phyloP scores from a whole-genome alignment of 345 rosid species.

The Melaleuca alternifolia region DNA sequence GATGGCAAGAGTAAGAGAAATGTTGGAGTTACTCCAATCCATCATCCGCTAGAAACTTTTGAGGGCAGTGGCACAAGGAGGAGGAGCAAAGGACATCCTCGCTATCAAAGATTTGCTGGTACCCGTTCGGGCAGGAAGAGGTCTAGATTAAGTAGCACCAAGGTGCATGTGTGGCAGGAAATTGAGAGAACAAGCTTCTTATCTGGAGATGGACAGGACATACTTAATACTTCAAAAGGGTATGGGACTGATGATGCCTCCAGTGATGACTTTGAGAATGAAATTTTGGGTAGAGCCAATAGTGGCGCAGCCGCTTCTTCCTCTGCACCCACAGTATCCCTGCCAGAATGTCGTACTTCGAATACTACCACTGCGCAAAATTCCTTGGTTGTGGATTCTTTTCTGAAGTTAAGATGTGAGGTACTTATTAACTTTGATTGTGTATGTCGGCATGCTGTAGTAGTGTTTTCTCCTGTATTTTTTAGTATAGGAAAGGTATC shows the following conservation, averaged over 20 bases:
- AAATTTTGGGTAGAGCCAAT: conserved; percentile 39
- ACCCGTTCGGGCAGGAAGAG: conserved; percentile 62
- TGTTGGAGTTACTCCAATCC: conserved; percentile 56
- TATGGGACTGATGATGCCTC: conserved; percentile 34
- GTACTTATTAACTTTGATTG: conserved; percentile 25
- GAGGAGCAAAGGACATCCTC: conserved; percentile 39
- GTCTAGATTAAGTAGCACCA: conserved; percentile 35
- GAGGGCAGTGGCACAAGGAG: conserved; percentile 31
- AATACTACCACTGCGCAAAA: conserved; percentile 31
- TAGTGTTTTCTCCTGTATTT: neutral
- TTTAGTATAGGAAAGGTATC: neutral
- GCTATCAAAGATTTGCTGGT: conserved; percentile 30
- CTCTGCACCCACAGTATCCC: conserved; percentile 34
- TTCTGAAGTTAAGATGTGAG: conserved; percentile 90
- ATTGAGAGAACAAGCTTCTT: conserved; percentile 72
- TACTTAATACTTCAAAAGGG: conserved; percentile 31
- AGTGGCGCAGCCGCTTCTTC: conserved; percentile 74
- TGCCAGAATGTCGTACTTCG: conserved; percentile 27
- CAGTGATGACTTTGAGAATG: conserved; percentile 68
- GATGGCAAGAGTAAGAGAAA: conserved; percentile 85
- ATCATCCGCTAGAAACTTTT: conserved; percentile 92
- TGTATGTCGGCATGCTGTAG: conserved; percentile 2
- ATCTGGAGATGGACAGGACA: conserved; percentile 76
- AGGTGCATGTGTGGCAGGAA: conserved; percentile 57
- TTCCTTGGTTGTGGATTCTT: conserved; percentile 62